Conservation (phyloP, 2,329 filamentous ascomycete species). For the Epicoccum sorghinum region DNA sequence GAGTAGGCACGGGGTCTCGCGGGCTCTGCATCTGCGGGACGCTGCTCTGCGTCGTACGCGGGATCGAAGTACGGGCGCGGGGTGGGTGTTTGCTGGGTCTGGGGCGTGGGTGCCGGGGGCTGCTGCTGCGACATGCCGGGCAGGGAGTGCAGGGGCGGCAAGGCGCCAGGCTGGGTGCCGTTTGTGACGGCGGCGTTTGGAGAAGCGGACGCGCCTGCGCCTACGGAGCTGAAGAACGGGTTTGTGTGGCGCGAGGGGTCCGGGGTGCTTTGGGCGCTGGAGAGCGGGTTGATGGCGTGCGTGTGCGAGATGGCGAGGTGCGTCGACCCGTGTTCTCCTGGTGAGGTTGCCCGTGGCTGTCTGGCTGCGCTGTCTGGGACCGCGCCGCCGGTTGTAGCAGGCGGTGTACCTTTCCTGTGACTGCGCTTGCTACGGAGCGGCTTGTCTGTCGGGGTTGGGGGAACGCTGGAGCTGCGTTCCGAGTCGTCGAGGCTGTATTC, state of each 20-base stretch:
- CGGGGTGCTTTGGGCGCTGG: slow-evolving; percentile 48
- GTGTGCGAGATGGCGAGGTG: slow-evolving; percentile 21
- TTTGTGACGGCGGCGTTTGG: slow-evolving; percentile 36
- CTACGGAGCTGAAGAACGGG: slow-evolving; percentile 41
- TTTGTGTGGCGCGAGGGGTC: slow-evolving; percentile 38
- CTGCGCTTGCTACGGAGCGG: slow-evolving; percentile 76
- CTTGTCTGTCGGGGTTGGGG: slow-evolving; percentile 80
- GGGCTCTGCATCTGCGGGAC: slow-evolving; percentile 28
- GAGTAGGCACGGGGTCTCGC: slow-evolving; percentile 38
- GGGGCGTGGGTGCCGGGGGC: not conserved
- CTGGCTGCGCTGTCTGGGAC: not conserved
- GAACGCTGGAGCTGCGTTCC: slow-evolving; percentile 79
- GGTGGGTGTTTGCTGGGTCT: slow-evolving; percentile 23
- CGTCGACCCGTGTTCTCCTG: slow-evolving; percentile 17
- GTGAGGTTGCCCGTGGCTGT: slow-evolving; percentile 12
- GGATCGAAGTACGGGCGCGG: slow-evolving; percentile 40
- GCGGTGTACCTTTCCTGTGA: slow-evolving; percentile 54
- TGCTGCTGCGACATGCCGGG: slow-evolving; percentile 28
- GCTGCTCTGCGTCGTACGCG: slow-evolving; percentile 39
- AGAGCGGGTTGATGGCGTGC: slow-evolving; percentile 38
- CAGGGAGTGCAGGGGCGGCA: slow-evolving; percentile 35
- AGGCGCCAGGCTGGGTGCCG: slow-evolving; percentile 27
- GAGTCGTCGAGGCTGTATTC: slow-evolving; percentile 63
- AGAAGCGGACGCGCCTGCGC: slow-evolving; percentile 22
- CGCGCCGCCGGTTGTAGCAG: slow-evolving; percentile 21